phyloP scores from a whole-genome alignment of 148 eudicot genomes.

The Dianthus caryophyllus region DNA sequence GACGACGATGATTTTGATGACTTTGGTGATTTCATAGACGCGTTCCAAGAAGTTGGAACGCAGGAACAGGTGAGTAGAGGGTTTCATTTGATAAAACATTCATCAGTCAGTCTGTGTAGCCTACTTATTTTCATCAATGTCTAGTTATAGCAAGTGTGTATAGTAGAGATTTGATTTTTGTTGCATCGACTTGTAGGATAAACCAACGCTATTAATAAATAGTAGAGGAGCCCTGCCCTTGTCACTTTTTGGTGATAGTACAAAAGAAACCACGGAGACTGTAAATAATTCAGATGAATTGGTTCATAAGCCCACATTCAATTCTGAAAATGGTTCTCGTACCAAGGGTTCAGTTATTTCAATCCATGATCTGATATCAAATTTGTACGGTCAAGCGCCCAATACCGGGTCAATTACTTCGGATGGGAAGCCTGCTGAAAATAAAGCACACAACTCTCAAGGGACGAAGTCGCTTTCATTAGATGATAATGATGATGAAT shows the following conservation, averaged over 20 bases:
- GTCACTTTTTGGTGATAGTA: slow-evolving; percentile 58
- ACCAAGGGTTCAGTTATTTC: slow-evolving; percentile 35
- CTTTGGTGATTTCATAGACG: slow-evolving; percentile 65
- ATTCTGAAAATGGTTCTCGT: slow-evolving; percentile 19
- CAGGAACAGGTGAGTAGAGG: slow-evolving; percentile 41
- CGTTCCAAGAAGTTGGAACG: slow-evolving; percentile 35
- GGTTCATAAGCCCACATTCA: slow-evolving; percentile 13
- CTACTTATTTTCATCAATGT: neutral
- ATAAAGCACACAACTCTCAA: slow-evolving; percentile 29
- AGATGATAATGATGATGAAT: slow-evolving; percentile 30
- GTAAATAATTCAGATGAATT: slow-evolving; percentile 32
- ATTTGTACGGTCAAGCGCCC: slow-evolving; percentile 58
- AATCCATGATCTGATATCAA: slow-evolving; percentile 62
- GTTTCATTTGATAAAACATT: slow-evolving; percentile 2
- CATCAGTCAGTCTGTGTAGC: slow-evolving; percentile 1
- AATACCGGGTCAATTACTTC: slow-evolving; percentile 28
- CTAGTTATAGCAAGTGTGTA: neutral
- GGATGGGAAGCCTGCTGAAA: slow-evolving; percentile 25
- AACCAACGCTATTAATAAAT: slow-evolving; percentile 23
- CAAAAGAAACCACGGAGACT: slow-evolving; percentile 38
- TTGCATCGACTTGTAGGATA: slow-evolving; percentile 39
- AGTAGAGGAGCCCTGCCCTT: slow-evolving; percentile 50
- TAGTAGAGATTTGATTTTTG: slow-evolving; percentile 1
- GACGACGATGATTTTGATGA: slow-evolving; percentile 48
- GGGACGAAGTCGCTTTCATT: slow-evolving; percentile 25